Evolutionary conservation across 1,284 basidiomycete species (phyloP), one percentile per base, ranked within the genome.

Genomic region (Xerocomus amazonicus): DNA sequence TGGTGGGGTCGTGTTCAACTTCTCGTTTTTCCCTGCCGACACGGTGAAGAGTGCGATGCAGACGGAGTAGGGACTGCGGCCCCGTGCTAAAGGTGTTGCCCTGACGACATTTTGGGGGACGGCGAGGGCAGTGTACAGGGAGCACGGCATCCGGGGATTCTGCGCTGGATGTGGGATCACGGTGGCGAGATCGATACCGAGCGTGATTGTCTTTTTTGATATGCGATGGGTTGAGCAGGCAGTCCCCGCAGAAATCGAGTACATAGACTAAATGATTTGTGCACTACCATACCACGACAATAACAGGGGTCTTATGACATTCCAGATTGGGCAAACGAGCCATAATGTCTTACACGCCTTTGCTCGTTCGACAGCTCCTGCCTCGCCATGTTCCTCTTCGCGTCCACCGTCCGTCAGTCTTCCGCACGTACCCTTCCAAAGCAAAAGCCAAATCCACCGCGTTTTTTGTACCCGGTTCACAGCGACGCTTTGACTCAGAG

Each of bases 161-260:
- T 99, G 98, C 70, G 91, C 93, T 13, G 92, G 96, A n/a, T 94
- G 93, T 68, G 95, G 92, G 6, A 84, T 98, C 59, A 98, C 96
- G 0, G 87, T 94, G 39, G 81, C 88, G 27, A 74, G 93, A 48
- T 86, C 90, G 1, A 85, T 94, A 46, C 95, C 94, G 2, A 92
- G 88, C 62, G 93, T 89, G 3, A 79, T 97, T 53, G 94, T 97
- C 97, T 54, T 97, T 97, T 67, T 72, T 90, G 62, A 87, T 96
- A 56, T 96, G 93, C 59, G 90, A 95, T 66, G 84, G 83, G 27
- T 70, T 94, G 55, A 79, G 69, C 56, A 76, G 73, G 53, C 71
- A 73, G 54, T 85, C 87, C 72, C 74, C 74, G 7, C 66, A 61
- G 61, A 55, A 9, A 19, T 45, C 17, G 1, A 5, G 8, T 31